Conservation (phyloP, 192 early-diverging fungal species). For the Backusella liffmaniae region DNA sequence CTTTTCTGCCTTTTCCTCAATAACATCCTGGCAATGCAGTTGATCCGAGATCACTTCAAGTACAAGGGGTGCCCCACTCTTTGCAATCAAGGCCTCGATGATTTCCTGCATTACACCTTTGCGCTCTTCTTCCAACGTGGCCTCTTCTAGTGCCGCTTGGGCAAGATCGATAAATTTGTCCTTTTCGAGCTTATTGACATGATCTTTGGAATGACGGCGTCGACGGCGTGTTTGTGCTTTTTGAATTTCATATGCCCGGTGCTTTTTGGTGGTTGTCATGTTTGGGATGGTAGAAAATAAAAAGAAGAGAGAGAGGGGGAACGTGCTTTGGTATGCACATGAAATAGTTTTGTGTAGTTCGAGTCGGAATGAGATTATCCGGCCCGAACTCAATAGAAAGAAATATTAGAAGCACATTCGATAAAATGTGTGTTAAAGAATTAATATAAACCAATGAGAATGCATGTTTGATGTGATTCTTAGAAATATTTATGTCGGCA, state of each 20-base stretch:
- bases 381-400: background rate
- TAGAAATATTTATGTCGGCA: no score
- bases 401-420: background rate
- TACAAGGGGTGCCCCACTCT: conserved; percentile 24
- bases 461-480: background rate
- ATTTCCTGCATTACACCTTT: conserved; percentile 34
- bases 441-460: no score
- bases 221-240: background rate
- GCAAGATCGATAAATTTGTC: conserved; percentile 31
- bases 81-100: conserved; percentile 25
- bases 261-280: background rate
- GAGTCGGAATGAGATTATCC: background rate
- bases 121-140: conserved; percentile 28
- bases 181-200: background rate
- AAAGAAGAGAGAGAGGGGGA: background rate
- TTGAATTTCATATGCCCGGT: background rate
- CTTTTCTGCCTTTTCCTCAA: conserved; percentile 27
- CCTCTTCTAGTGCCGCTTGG: conserved; percentile 36
- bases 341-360: background rate
- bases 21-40: conserved; percentile 29
- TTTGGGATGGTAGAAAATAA: background rate
- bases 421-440: no score
- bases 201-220: background rate
- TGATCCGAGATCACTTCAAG: conserved; percentile 31
- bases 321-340: background rate